Base-by-base conservation (phyloP, 2,329 filamentous ascomycete species). In the Phialophora expanda region DNA sequence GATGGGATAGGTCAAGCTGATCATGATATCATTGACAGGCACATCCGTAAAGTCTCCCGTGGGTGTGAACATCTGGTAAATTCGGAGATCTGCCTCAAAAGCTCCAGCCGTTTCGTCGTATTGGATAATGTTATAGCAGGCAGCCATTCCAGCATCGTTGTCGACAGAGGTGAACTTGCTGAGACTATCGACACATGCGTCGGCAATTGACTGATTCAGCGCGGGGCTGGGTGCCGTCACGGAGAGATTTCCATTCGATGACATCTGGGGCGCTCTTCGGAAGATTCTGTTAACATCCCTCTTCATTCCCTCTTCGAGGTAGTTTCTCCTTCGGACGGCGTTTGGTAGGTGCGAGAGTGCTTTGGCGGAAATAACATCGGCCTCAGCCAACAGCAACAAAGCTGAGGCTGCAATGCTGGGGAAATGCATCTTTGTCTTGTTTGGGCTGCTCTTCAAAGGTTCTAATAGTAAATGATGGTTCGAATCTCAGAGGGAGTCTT, bases 121-220 rank as follows among this genome's bases (percentile, higher is more conserved):
- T 46, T 86, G 86, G 0, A 89, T 88, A 26, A 96, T 78, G 75
- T 95, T 96, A 80, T 94, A 95, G 84, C 92, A 96, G 56, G 91
- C 86, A 65, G 89, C 89, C 56, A 92, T 86, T 58, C 92, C 92
- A 9, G 90, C 89, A 4, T 90, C 90, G 71, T 93, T 94, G 26
- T 85, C 85, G 66, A 83, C 80, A 11, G 78, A 79, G 14, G 81
- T 80, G 56, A 92, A 81, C 28, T 78, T 75, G 2, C 77, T 75
- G 20, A 95, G 81, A 8, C 85, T 83, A 24, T 78, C 73, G 53
- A 78, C 79, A 76, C 91, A 95, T 24, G 88, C 88, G 11, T 78
- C 73, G 34, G 82, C 80, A 7, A 86, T 89, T 51, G 73, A 72
- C 17, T 69, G 48, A 56, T 77, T 77, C 70, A 62, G 56, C 4